Conservation (phyloP, 441 rosid genomes). For the Corymbia citriodora region DNA sequence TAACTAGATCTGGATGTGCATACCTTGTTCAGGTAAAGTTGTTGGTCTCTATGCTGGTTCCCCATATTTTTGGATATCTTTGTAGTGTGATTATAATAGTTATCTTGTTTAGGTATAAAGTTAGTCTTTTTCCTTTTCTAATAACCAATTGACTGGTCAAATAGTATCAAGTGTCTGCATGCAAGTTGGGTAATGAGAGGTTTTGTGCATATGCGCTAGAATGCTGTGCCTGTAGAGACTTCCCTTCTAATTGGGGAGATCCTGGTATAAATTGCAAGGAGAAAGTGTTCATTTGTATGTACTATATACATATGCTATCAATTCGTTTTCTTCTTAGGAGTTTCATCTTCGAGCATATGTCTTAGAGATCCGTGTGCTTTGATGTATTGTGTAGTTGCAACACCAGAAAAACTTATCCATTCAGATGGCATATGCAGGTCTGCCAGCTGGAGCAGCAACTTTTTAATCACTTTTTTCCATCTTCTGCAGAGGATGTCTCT, state of each 20-base stretch:
- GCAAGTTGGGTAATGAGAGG: neutral
- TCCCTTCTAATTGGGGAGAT: neutral
- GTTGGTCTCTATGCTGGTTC: neutral
- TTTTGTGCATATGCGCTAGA: neutral
- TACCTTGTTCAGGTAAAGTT: slow-evolving; percentile 83
- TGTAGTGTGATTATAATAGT: neutral
- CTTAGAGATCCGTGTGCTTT: neutral
- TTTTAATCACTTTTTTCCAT: slow-evolving; percentile 91
- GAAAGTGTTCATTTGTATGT: neutral
- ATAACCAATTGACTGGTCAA: neutral
- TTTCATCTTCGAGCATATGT: neutral
- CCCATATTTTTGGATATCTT: neutral
- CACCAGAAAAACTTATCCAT: neutral
- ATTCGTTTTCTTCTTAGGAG: neutral
- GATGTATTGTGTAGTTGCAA: neutral
- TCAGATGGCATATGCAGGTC: slow-evolving; percentile 42
- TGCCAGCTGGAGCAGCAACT: slow-evolving; percentile 97
- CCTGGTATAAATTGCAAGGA: neutral
- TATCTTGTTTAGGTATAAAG: neutral
- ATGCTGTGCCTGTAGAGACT: neutral
- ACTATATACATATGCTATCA: neutral
- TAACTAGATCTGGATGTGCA: slow-evolving; percentile 98
- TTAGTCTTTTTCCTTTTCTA: neutral
- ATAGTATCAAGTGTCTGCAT: neutral
- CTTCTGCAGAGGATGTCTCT: slow-evolving; percentile 79